Evolutionary conservation across 768 basidiomycete species (phyloP).

Genomic region (Suillus brevipes): DNA sequence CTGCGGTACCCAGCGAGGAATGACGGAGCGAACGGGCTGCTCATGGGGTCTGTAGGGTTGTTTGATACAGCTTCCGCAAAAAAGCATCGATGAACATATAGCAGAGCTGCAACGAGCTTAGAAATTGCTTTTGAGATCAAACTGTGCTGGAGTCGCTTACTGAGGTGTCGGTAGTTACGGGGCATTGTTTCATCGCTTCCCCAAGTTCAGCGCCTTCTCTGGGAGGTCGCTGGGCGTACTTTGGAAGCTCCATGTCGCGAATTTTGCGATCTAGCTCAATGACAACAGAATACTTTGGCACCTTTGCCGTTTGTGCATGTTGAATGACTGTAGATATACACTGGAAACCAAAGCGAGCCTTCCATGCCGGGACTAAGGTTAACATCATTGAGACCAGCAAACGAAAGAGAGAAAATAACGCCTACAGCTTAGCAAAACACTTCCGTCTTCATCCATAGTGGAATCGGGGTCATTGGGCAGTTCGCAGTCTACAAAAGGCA

Average conservation of each 20-base stretch:
- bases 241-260: slow-evolving; percentile 66
- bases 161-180: slow-evolving; percentile 66
- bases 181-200: slow-evolving; percentile 78
- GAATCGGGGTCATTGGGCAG: slow-evolving; percentile 61
- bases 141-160: slow-evolving; percentile 39
- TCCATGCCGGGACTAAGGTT: slow-evolving; percentile 62
- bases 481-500: slow-evolving; percentile 74
- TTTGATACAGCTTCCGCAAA: slow-evolving; percentile 72
- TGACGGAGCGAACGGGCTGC: slow-evolving; percentile 63
- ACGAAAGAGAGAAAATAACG: slow-evolving; percentile 8
- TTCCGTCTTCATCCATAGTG: slow-evolving; percentile 59
- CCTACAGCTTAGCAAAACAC: slow-evolving; percentile 60
- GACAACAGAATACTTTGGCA: slow-evolving; percentile 61
- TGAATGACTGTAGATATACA: slow-evolving; percentile 69
- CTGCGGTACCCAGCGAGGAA: slow-evolving; percentile 69
- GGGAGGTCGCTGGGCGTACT: slow-evolving; percentile 53
- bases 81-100: slow-evolving; percentile 76
- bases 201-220: slow-evolving; percentile 52
- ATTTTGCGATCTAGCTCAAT: slow-evolving; percentile 65
- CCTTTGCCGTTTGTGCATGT: slow-evolving; percentile 63
- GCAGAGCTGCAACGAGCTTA: slow-evolving; percentile 45
- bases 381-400: not conserved
- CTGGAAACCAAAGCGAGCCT: slow-evolving; percentile 65
- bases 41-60: slow-evolving; percentile 65
- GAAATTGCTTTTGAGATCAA: not conserved